phyloP scores from a whole-genome alignment of 768 basidiomycete species.

The Tylopilus rubrobrunneus region DNA sequence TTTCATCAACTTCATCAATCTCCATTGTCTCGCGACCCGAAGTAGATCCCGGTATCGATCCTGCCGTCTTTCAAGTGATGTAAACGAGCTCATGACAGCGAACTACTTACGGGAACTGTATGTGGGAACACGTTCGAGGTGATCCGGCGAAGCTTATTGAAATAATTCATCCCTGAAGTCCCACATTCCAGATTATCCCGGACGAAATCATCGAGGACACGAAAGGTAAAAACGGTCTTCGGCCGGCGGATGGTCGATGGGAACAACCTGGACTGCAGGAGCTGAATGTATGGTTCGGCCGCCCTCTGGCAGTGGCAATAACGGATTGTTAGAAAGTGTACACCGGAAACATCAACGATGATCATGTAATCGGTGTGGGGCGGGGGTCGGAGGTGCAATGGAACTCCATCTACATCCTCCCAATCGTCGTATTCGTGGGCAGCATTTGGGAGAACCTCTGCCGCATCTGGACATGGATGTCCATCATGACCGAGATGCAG shows the following conservation, averaged over 20 bases:
- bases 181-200: conserved; percentile 20
- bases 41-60: conserved; percentile 20
- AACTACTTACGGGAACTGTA: not conserved
- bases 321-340: not conserved
- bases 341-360: not conserved
- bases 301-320: not conserved
- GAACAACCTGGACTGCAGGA: not conserved
- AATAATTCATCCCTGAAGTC: conserved; percentile 1
- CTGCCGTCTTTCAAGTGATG: not conserved
- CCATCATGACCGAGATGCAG: not conserved
- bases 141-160: not conserved
- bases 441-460: too few relatives aligned
- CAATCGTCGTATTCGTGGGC: not conserved
- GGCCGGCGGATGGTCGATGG: not conserved
- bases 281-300: not conserved
- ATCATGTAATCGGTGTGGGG: not conserved
- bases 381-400: not conserved
- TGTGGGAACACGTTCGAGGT: conserved; percentile 5
- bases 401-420: not conserved
- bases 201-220: conserved; percentile 17
- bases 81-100: too few relatives aligned
- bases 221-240: conserved; percentile 6
- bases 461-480: not conserved
- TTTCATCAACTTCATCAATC: conserved; percentile 17
- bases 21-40: conserved; percentile 13